A percentile compares a stretch with the other conserved stretches of the same genome.
Conservation (phyloP, 176 grass and related monocot genomes). For the Eremochloa ophiuroides region DNA sequence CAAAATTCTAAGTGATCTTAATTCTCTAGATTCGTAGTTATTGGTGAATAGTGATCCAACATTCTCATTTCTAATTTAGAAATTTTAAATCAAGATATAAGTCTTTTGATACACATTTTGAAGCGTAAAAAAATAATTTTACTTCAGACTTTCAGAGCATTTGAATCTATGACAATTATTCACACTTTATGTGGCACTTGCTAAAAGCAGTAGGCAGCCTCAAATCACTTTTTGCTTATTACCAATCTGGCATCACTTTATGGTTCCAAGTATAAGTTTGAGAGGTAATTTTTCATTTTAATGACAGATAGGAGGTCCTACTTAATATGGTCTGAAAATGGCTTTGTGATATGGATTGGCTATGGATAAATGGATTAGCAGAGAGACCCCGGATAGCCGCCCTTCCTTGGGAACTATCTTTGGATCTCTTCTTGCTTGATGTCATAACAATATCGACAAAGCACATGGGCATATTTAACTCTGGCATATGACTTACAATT, state of each 20-base stretch:
- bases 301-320: neutral
- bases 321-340: conserved; percentile 15
- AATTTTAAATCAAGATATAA: neutral
- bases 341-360: no score
- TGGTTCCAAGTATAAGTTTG: conserved; percentile 11
- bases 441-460: conserved; percentile 17
- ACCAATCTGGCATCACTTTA: neutral
- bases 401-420: no score
- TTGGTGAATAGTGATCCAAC: conserved; percentile 2
- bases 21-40: neutral
- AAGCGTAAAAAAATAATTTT: neutral
- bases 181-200: neutral
- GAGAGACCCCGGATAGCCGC: no score
- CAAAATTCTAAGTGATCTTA: neutral
- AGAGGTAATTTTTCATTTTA: neutral
- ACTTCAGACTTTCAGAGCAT: neutral
- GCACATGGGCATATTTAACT: conserved; percentile 19
- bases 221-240: neutral
- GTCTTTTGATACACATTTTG: neutral
- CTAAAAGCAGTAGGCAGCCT: neutral
- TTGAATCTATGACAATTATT: neutral
- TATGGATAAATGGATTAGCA: no score
- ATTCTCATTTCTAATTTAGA: neutral
- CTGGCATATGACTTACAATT: neutral
- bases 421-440: no score